phyloP scores from a whole-genome alignment of 2,329 filamentous ascomycete species.

The Exophiala aquamarina region DNA sequence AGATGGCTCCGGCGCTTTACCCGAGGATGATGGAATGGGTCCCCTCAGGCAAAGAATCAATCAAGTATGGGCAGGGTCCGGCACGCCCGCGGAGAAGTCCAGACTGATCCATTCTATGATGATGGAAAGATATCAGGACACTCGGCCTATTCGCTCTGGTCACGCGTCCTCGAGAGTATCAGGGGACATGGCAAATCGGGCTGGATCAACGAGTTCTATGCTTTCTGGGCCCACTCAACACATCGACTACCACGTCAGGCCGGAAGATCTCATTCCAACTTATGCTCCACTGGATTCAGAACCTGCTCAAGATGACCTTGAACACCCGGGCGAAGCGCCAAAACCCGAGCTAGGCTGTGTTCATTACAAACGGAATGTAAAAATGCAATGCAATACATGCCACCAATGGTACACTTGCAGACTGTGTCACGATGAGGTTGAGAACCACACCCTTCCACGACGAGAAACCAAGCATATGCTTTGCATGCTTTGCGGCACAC shows the following conservation, averaged over 20 bases:
- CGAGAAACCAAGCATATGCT: slow-evolving; percentile 92
- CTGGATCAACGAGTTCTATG: slow-evolving; percentile 36
- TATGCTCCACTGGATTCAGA: slow-evolving; percentile 54
- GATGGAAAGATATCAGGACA: slow-evolving; percentile 64
- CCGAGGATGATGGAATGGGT: slow-evolving; percentile 78
- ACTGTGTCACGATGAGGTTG: slow-evolving; percentile 83
- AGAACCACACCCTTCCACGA: slow-evolving; percentile 76
- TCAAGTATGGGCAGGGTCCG: slow-evolving; percentile 62
- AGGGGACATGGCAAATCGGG: slow-evolving; percentile 25
- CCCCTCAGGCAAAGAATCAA: slow-evolving; percentile 66
- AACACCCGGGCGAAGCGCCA: slow-evolving; percentile 48
- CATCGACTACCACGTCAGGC: slow-evolving; percentile 40
- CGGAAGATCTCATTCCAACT: slow-evolving; percentile 65
- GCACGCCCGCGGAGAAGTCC: slow-evolving; percentile 65
- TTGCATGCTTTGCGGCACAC: slow-evolving; percentile 89
- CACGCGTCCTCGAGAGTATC: slow-evolving; percentile 28
- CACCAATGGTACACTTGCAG: slow-evolving; percentile 92
- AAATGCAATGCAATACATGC: slow-evolving; percentile 89
- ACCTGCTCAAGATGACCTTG: slow-evolving; percentile 23
- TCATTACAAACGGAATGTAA: slow-evolving; percentile 95
- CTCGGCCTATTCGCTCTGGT: slow-evolving; percentile 22
- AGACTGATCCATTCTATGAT: slow-evolving; percentile 69
- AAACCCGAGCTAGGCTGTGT: slow-evolving; percentile 70
- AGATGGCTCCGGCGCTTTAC: slow-evolving; percentile 45
- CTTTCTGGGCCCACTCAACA: slow-evolving; percentile 31